These are phyloP conservation scores for Daldinia loculata DNA, from an alignment of 495 filamentous ascomycete species.

Conservation along the genomic window DNA sequence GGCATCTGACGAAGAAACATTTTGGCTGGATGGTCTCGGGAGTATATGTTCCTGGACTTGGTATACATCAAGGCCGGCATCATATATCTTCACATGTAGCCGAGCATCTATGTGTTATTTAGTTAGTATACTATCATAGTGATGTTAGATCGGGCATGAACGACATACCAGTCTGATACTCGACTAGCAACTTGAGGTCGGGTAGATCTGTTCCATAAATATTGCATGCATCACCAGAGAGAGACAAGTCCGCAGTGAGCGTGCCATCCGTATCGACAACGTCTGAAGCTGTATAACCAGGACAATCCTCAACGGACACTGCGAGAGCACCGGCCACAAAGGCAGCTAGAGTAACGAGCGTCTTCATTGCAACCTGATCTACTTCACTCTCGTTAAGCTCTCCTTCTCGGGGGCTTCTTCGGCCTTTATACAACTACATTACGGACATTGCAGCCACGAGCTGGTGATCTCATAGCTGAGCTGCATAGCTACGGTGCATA, in stretches of 20 bases:
- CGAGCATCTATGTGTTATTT: constrained; percentile 64
- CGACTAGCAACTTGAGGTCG: constrained; percentile 71
- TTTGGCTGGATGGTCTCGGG: constrained; percentile 60
- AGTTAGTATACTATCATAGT: neutral
- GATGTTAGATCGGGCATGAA: neutral
- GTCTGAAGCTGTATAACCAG: constrained; percentile 76
- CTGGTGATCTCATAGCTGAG: neutral
- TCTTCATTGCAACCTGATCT: constrained; percentile 21
- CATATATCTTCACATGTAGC: constrained; percentile 82
- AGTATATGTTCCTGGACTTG: constrained; percentile 78
- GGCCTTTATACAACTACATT: neutral
- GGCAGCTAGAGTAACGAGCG: constrained; percentile 12
- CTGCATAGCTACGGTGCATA: neutral
- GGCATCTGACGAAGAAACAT: constrained; percentile 40
- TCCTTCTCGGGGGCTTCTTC: neutral
- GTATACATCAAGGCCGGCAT: constrained; percentile 73
- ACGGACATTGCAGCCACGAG: neutral
- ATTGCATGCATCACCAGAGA: constrained; percentile 74
- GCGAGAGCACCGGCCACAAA: constrained; percentile 11
- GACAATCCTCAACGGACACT: constrained; percentile 57
- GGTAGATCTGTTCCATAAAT: constrained; percentile 72
- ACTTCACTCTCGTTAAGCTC: neutral
- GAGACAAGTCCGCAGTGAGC: constrained; percentile 69
- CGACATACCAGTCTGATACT: constrained; percentile 75
- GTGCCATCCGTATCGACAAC: constrained; percentile 58